Base-by-base conservation (phyloP, 108 stramenopile genomes). In the Skeletonema tropicum region DNA sequence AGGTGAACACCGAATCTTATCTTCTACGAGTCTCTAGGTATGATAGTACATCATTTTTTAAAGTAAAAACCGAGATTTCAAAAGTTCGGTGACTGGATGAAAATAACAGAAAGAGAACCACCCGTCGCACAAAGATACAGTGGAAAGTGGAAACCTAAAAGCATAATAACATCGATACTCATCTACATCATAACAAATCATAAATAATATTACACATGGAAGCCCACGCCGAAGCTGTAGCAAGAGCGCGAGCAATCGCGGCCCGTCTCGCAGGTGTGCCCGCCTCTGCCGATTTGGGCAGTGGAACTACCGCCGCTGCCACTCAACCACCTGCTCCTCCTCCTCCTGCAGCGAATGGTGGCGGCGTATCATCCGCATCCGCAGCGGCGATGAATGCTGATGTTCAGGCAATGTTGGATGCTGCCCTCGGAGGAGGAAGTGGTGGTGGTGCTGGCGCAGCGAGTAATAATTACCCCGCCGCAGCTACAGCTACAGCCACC, bases 201-300 rank as follows among this genome's bases (percentile, higher is more conserved):
- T n/a, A n/a, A 32, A 32, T 32, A 32, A 32, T 32, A 32, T 32
- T 4, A 32, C 2, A 32, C 66, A 82, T 82, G 81, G 81, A 82
- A 14, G 61, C 81, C 49, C 77, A 79, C 70, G 60, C 70, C 70
- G 92, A 95, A 55, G 94, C 94, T 33, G 74, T 92, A 9, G 81
- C 88, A 42, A 76, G 86, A 48, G 94, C 94, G 72, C 93, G 88
- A 77, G 91, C 87, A 31, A 92, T 95, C 70, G 94, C 94, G 10
- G 90, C 92, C 35, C 84, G 89, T 6, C 79, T 94, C 49, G 78
- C 81, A 5, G 86, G 88, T 7, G 65, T 55, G n/a, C 71, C 70
- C 38, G 82, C 66, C 41, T 61, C 39, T 7, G 63, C 80, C 45
- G 76, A 57, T 48, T 67, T 66, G 26, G 23, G 21, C 23, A 45